Conservation (phyloP, 495 filamentous ascomycete genomes). For the Aspergillus kassunensis region DNA sequence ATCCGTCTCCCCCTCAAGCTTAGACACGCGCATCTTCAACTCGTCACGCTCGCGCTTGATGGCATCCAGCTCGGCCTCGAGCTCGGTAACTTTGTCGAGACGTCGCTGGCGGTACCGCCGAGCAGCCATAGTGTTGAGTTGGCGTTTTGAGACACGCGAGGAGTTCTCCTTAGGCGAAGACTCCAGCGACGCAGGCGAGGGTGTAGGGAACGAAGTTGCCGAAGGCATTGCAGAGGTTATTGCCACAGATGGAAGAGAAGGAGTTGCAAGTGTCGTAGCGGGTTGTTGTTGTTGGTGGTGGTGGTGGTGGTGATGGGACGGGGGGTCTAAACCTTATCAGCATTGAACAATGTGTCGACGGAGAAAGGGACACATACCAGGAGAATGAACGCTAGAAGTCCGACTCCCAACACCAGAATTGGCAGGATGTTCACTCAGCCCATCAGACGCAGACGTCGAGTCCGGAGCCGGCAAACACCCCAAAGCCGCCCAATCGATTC, state of each 20-base stretch:
- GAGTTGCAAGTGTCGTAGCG: background rate
- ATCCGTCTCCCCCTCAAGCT: slow-evolving; percentile 59
- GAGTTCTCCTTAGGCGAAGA: background rate
- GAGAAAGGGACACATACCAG: slow-evolving; percentile 3
- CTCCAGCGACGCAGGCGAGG: slow-evolving; percentile 5
- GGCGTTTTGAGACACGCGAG: slow-evolving; percentile 47
- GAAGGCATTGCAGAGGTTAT: slow-evolving; percentile 9
- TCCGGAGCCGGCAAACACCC: slow-evolving; percentile 10
- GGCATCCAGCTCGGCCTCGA: slow-evolving; percentile 58
- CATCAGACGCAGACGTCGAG: background rate
- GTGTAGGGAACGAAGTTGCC: background rate
- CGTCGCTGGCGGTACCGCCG: slow-evolving; percentile 69
- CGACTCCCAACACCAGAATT: slow-evolving; percentile 3
- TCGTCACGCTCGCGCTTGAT: slow-evolving; percentile 61
- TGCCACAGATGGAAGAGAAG: background rate
- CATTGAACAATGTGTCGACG: too few species aligned
- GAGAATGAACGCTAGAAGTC: slow-evolving; percentile 7
- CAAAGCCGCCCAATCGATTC: slow-evolving; percentile 9
- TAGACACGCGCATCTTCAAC: slow-evolving; percentile 57
- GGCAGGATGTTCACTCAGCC: slow-evolving; percentile 1
- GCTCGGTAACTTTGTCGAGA: slow-evolving; percentile 58
- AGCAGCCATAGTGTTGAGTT: slow-evolving; percentile 65
- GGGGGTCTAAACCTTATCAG: background rate
- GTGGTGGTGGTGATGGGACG: background rate
- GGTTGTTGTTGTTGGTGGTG: background rate